Conservation (phyloP, 2,329 filamentous ascomycete species). For the Pleomassaria siparia region DNA sequence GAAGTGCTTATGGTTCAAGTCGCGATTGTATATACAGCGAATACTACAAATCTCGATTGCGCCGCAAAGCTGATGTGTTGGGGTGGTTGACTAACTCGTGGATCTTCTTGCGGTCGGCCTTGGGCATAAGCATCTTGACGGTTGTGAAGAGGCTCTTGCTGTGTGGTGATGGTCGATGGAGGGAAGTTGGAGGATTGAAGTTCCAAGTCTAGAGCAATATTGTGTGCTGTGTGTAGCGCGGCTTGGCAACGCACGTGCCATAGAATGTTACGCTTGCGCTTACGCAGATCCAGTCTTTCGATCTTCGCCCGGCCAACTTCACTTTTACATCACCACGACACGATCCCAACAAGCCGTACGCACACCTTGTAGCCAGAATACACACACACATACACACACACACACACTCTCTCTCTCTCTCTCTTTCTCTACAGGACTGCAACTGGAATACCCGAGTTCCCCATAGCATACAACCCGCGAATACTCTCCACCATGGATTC, state of each 20-base stretch:
- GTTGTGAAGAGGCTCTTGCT: conserved; percentile 34
- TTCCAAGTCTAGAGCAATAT: conserved; percentile 7
- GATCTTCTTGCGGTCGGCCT: conserved; percentile 99
- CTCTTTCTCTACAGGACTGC: too few species aligned
- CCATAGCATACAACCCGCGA: not conserved
- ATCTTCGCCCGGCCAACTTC: conserved; percentile 4
- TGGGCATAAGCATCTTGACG: conserved; percentile 84
- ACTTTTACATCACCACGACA: conserved; percentile 5
- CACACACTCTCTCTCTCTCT: too few species aligned
- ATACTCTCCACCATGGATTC: conserved; percentile 22
- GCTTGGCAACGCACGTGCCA: conserved; percentile 16
- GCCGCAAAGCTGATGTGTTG: conserved; percentile 17
- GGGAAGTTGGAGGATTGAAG: conserved; percentile 10
- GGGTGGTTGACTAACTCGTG: conserved; percentile 94
- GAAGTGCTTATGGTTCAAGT: conserved; percentile 28
- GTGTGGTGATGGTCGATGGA: conserved; percentile 17
- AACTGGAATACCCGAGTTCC: not conserved
- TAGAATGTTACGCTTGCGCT: not conserved
- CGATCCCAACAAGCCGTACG: too few species aligned
- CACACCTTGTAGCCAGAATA: not conserved
- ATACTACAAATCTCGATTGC: conserved; percentile 29
- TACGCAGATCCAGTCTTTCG: not conserved
- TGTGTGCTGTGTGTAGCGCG: conserved; percentile 10
- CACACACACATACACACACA: not conserved
- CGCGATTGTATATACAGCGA: conserved; percentile 30